phyloP scores from a whole-genome alignment of 1,139 yeast species.

The Diutina ranongensis region DNA sequence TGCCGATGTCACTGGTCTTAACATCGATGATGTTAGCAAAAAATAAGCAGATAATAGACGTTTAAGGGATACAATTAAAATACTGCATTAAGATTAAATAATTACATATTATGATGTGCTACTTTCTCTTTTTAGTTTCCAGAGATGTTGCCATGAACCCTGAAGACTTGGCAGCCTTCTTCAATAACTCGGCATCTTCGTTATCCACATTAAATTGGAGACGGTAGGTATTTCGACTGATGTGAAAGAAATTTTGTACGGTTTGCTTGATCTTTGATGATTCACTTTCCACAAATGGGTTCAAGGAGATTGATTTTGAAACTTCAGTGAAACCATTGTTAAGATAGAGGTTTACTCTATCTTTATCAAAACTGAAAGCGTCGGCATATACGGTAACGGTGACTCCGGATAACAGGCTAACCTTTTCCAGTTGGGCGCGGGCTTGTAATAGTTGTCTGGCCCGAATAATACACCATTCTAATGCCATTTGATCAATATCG shows the following conservation, averaged over 20 bases:
- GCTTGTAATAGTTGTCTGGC: constrained; percentile 29
- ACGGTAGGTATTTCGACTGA: constrained; percentile 40
- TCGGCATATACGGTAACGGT: constrained; percentile 27
- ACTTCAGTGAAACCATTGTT: constrained; percentile 16
- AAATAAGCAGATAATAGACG: constrained; percentile 14
- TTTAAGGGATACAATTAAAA: too few relatives aligned
- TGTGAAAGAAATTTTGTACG: constrained; percentile 25
- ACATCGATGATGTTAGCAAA: constrained; percentile 48
- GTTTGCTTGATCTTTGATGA: constrained; percentile 4
- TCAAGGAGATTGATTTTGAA: constrained; percentile 18
- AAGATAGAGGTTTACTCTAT: constrained; percentile 22
- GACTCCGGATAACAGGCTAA: constrained; percentile 17
- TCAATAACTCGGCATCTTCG: constrained; percentile 12
- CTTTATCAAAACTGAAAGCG: constrained; percentile 41
- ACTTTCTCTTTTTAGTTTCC: background rate
- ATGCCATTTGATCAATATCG: constrained; percentile 49
- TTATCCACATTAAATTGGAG: constrained; percentile 11
- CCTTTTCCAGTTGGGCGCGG: constrained; percentile 16
- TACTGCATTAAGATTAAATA: too few relatives aligned
- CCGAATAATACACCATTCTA: constrained; percentile 48
- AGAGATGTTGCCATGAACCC: background rate
- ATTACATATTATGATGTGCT: background rate
- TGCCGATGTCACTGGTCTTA: constrained; percentile 57
- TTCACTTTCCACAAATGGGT: constrained; percentile 15
- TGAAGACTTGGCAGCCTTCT: constrained; percentile 9